phyloP scores from a whole-genome alignment of 768 basidiomycete species.

The Cystofilobasidium capitatum region DNA sequence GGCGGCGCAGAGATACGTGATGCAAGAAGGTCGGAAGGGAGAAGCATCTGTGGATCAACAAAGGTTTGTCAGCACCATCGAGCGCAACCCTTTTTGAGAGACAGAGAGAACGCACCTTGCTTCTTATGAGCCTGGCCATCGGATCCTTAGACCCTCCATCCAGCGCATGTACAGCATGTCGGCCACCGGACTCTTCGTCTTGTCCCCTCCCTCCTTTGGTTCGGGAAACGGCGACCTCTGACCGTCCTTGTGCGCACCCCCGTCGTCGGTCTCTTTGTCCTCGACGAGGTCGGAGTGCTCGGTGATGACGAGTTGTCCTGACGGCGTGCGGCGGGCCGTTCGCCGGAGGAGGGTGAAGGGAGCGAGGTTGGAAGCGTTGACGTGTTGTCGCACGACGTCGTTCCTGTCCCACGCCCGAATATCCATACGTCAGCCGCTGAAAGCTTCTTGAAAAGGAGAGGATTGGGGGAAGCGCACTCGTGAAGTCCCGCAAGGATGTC shows the following conservation, averaged over 20 bases:
- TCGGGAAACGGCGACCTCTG: not conserved
- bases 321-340: not conserved
- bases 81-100: too few relatives aligned
- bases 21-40: too few relatives aligned
- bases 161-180: conserved; percentile 26
- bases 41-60: too few relatives aligned
- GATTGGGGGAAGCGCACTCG: conserved; percentile 8
- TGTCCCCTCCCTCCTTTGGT: not conserved
- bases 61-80: too few relatives aligned
- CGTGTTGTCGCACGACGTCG: conserved; percentile 15
- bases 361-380: not conserved
- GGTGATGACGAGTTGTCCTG: conserved; percentile 9
- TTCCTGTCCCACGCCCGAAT: conserved; percentile 4
- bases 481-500: conserved; percentile 68
- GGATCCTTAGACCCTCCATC: conserved; percentile 23
- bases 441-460: not conserved
- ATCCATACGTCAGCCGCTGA: not conserved
- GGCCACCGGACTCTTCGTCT: conserved; percentile 16
- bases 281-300: conserved; percentile 2
- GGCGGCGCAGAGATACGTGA: too few relatives aligned
- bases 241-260: not conserved
- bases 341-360: conserved; percentile 21
- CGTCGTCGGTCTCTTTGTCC: not conserved
- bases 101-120: too few relatives aligned
- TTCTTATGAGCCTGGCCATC: conserved; percentile 22